A percentile compares a stretch with the other conserved stretches of the same genome.
phyloP scores from a whole-genome alignment of 352 stramenopile genomes.

The Pythium apleroticum region DNA sequence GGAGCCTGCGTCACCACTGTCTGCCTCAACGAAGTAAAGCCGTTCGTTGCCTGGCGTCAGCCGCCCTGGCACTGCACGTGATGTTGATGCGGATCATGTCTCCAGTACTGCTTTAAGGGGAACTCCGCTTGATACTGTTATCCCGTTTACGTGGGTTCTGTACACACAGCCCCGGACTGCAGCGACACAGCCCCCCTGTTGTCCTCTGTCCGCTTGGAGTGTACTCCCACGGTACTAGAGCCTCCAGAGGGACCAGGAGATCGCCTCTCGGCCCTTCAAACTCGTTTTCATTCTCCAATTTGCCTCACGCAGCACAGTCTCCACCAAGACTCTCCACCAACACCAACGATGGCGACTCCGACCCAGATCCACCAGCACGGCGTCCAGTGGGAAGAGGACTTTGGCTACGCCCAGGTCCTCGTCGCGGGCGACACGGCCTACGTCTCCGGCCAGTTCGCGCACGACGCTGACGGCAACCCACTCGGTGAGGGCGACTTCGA shows the following conservation, averaged over 20 bases:
- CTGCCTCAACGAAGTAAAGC: too few species aligned
- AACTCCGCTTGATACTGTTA: too few species aligned
- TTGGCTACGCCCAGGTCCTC: background rate
- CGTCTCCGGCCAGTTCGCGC: slow-evolving; percentile 4
- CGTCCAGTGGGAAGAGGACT: background rate
- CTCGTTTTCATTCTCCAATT: background rate
- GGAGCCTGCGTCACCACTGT: too few species aligned
- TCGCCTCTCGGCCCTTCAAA: too few species aligned
- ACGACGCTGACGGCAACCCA: background rate
- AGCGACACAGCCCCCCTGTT: too few species aligned
- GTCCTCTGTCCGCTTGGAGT: too few species aligned
- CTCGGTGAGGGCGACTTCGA: slow-evolving; percentile 2
- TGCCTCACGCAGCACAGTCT: background rate
- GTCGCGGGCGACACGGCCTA: background rate
- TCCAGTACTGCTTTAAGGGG: too few species aligned
- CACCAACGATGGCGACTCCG: background rate
- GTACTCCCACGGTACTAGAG: too few species aligned
- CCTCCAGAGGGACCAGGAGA: too few species aligned
- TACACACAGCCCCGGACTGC: too few species aligned
- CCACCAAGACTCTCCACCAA: background rate
- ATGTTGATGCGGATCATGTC: background rate
- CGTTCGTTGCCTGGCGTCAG: too few species aligned
- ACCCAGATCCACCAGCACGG: background rate
- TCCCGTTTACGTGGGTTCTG: too few species aligned
- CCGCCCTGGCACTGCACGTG: background rate